Evolutionary conservation across 2,329 filamentous ascomycete genomes (phyloP), one percentile per base, ranked within the genome.

Genomic region (Penicillium sp.): DNA sequence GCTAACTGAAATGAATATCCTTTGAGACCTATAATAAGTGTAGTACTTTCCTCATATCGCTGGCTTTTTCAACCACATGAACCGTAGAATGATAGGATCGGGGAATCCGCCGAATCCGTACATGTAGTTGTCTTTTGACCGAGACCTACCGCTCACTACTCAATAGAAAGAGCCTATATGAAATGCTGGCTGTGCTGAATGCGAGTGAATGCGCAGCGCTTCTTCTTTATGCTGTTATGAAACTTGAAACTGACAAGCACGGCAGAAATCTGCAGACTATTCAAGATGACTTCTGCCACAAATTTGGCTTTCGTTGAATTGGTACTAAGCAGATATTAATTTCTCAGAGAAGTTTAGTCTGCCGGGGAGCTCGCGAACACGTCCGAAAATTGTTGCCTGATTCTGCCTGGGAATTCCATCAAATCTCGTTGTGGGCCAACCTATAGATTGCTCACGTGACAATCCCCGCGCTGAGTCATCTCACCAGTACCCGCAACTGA

Each of bases 391-490:
- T 41, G 22, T 10, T 53, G 50, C 50, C 50, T 53, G 38, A 31
- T n/a, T 34, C 17, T 53, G 35, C 50, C 35, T 53, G 50, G 28
- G 28, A 38, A 42, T 51, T 52, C 57, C 54, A 47, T 58, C 56
- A 39, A 20, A 1, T 20, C 48, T 5, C 25, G 25, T 28, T 11
- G n/a, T 11, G 10, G 20, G 4, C 20, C 20, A 43, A 58, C 8
- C 28, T 8, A 31, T 5, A 31, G 28, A 6, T 7, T 7, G 5
- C 55, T 64, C 62, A 64, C 60, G 52, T 64, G 60, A 62, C 34
- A 22, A 37, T 50, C 63, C 61, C 63, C 58, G 63, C 61, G 63
- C 61, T 64, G 62, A 64, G 60, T 64, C 62, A 64, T 59, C 58
- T 43, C 58, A 20, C 31, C 31, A 42, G 54, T 45, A 57, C 60